Evolutionary conservation across 2,329 filamentous ascomycete genomes (phyloP).

Genomic region (Cladosporium halotolerans): DNA sequence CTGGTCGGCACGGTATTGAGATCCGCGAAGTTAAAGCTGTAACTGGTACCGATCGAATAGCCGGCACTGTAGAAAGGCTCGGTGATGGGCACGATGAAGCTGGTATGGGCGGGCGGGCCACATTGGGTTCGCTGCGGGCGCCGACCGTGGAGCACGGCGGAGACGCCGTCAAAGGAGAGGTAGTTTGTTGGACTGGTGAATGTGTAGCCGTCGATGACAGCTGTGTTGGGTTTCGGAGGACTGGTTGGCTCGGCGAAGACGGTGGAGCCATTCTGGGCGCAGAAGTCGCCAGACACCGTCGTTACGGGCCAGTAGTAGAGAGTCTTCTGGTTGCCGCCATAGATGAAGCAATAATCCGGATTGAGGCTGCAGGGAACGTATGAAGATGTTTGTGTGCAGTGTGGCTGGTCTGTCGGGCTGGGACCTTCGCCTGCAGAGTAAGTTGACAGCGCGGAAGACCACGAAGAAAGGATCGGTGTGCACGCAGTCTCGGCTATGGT

Average conservation of each 20-base stretch:
- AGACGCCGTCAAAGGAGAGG: background rate
- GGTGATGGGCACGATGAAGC: background rate
- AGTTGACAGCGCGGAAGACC: background rate
- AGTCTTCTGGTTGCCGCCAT: background rate
- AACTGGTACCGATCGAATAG: background rate
- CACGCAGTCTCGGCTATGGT: background rate
- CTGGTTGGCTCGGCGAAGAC: background rate
- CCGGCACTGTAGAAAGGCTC: conserved; percentile 5
- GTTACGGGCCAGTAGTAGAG: conserved; percentile 10
- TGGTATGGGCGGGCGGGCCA: background rate
- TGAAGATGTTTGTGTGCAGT: background rate
- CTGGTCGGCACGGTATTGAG: background rate
- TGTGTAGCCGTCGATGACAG: conserved; percentile 1
- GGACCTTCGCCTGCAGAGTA: background rate
- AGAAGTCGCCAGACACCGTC: conserved; percentile 3
- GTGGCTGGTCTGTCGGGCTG: background rate
- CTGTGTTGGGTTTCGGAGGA: conserved; percentile 4
- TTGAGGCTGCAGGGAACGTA: background rate
- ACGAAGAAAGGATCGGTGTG: background rate
- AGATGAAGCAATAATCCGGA: background rate
- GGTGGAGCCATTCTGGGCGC: conserved; percentile 3
- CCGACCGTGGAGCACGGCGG: background rate
- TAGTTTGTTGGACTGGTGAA: conserved; percentile 8
- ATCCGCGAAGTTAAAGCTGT: conserved; percentile 6
- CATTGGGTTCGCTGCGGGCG: background rate